Conservation (phyloP, 2,329 filamentous ascomycete species). For the Epichloe gansuensis region DNA sequence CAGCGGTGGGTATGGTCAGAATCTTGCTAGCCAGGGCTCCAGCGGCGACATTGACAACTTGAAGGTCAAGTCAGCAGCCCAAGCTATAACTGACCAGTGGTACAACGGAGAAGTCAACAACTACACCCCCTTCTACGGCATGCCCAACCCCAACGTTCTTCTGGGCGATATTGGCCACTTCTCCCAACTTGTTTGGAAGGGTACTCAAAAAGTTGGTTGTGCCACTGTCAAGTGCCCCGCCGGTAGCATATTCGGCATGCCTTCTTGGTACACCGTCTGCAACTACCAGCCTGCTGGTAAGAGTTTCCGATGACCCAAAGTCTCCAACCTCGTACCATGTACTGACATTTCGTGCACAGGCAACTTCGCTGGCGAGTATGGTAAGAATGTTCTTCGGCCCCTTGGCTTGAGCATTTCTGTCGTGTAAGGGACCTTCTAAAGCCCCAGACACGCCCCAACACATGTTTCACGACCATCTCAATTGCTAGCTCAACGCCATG, state of each 20-base stretch:
- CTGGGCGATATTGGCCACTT: conserved; percentile 53
- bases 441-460: neutral
- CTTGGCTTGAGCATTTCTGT: conserved; percentile 12
- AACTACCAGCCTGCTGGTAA: conserved; percentile 69
- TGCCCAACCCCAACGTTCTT: conserved; percentile 43
- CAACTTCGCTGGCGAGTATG: neutral
- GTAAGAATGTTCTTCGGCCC: conserved; percentile 34
- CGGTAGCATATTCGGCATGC: conserved; percentile 35
- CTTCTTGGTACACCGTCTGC: conserved; percentile 70
- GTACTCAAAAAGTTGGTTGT: conserved; percentile 25
- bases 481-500: neutral
- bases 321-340: neutral
- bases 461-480: neutral
- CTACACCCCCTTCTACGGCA: conserved; percentile 47
- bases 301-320: conserved; percentile 12
- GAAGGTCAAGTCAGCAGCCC: conserved; percentile 43
- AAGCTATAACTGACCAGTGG: conserved; percentile 70
- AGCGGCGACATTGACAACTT: conserved; percentile 23
- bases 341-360: conserved; percentile 6
- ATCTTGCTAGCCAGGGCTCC: conserved; percentile 58
- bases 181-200: conserved; percentile 31
- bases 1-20: conserved; percentile 70
- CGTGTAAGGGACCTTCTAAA: conserved; percentile 13
- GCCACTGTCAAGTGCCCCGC: conserved; percentile 59
- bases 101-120: conserved; percentile 63